Evolutionary conservation across 2,329 filamentous ascomycete species (phyloP), one percentile per base, ranked within the genome.

Genomic region (Cladosporium halotolerans): DNA sequence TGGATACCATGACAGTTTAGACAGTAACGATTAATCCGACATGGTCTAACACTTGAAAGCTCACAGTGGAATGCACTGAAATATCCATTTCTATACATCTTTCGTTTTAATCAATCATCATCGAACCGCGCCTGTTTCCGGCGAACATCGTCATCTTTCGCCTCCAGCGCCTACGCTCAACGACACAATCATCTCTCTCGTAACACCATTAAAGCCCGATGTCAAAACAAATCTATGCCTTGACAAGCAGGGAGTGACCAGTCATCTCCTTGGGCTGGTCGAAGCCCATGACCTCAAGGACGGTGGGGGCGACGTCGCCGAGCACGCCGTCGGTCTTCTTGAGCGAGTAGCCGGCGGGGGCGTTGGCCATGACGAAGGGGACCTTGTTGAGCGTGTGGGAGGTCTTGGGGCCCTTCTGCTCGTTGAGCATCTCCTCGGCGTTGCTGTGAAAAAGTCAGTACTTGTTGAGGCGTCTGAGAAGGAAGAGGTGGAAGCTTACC

Each of bases 341-440:
- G 65, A 99, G 76, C 64, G 83, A 89, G 85, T 87, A 96, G 63
- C 88, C 88, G 68, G 87, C 81, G 39, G 93, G 93, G 8, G 91
- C 91, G 70, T 97, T 99, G 70, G 91, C 89, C 91, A 99, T 96
- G 73, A 97, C 83, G 70, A 99, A 92, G 9, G 93, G 93, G 50
- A 99, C 93, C 73, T 93, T 93, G 81, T 99, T 99, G 62, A 87
- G 91, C 43, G 93, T 99, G 79, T 99, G 93, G 48, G 88, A 92
- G 8, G 93, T 99, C 83, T 99, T 99, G 64, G 93, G 93, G 70
- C 89, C 95, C 70, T 91, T 90, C 70, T 96, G 88, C 63, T 88
- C 77, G 69, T 90, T 97, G 74, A 97, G 86, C 93, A 99, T 99
- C 78, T 99, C 93, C 77, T 99, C 93, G 54, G 93, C 93, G 68